Base-by-base conservation (phyloP, 108 stramenopile species). In the Skeletonema grethae region DNA sequence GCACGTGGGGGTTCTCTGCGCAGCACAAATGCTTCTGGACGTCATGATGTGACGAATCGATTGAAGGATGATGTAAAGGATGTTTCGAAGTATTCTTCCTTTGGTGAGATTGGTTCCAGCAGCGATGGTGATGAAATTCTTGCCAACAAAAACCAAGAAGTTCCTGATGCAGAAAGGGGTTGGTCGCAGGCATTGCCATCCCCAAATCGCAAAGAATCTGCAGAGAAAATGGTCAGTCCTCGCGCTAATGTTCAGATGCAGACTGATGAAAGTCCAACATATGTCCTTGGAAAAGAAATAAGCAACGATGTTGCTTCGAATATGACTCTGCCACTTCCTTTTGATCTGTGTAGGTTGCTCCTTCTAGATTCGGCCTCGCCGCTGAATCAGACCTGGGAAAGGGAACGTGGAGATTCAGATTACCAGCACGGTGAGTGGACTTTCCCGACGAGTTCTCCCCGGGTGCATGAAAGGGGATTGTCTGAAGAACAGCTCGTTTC, bases 291-390 rank as follows among this genome's bases (percentile, higher is more conserved):
- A 34, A 87, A 90, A 60, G 57, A 80, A 53, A 62, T 91, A 41
- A 78, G 85, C 29, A 83, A 80, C 25, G 88, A 91, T 57, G 72
- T 94, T 18, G 85, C 78, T 56, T 79, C 85, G 28, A 82, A 86
- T 20, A 75, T 90, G 29, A 77, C 70, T 16, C 31, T 94, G 20
- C 86, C 88, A 11, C 68, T 91, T 36, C 86, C 89, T 28, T 73
- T 94, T 57, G 77, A 89, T 15, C 64, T 91, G 8, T 91, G 93
- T 64, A 77, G 93, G 60, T 86, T 88, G 2, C 57, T 94, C 12
- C 57, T 94, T 8, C 59, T 94, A 48, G 90, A 91, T 64, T 88
- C 88, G 12, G 84, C 80, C n/a, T 94, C 93, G 22, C 90, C 90
- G 1, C 82, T 91, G 32, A 89, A 87, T 48, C 75, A 77, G n/a